These are phyloP conservation scores for Adenanthera pavonina DNA, from an alignment of 306 rosid genomes.

Conservation along the genomic window DNA sequence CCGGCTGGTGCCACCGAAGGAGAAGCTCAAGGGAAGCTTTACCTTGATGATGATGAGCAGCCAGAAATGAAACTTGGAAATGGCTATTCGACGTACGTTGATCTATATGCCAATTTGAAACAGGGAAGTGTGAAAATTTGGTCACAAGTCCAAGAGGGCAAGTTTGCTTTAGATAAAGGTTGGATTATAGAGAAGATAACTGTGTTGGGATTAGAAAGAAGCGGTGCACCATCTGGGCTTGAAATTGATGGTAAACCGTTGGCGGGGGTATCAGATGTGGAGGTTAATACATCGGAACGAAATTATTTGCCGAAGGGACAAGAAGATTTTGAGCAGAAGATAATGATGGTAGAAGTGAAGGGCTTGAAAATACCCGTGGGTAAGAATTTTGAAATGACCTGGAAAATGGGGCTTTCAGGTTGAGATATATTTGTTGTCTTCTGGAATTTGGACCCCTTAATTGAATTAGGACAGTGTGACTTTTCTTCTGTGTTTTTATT, in stretches of 20 bases:
- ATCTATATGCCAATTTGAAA: slow-evolving; percentile 64
- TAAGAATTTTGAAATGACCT: slow-evolving; percentile 76
- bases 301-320: slow-evolving; percentile 37
- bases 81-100: slow-evolving; percentile 72
- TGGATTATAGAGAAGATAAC: slow-evolving; percentile 70
- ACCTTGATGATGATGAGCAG: slow-evolving; percentile 76
- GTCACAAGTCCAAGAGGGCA: slow-evolving; percentile 87
- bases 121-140: slow-evolving; percentile 76
- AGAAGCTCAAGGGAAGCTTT: slow-evolving; percentile 80
- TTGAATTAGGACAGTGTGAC: slow-evolving; percentile 2
- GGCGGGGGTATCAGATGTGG: slow-evolving; percentile 40
- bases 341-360: slow-evolving; percentile 66
- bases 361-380: slow-evolving; percentile 81
- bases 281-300: slow-evolving; percentile 56
- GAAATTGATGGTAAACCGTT: slow-evolving; percentile 64
- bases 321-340: slow-evolving; percentile 54
- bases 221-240: slow-evolving; percentile 53
- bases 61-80: slow-evolving; percentile 84
- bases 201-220: slow-evolving; percentile 73
- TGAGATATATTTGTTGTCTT: slow-evolving; percentile 9
- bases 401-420: slow-evolving; percentile 71
- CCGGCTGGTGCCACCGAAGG: slow-evolving; percentile 70
- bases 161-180: slow-evolving; percentile 79
- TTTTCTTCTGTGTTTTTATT: background rate
- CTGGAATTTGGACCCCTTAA: background rate